Evolutionary conservation across 2,329 filamentous ascomycete genomes (phyloP).

Genomic region (Clonostachys rhizophaga): DNA sequence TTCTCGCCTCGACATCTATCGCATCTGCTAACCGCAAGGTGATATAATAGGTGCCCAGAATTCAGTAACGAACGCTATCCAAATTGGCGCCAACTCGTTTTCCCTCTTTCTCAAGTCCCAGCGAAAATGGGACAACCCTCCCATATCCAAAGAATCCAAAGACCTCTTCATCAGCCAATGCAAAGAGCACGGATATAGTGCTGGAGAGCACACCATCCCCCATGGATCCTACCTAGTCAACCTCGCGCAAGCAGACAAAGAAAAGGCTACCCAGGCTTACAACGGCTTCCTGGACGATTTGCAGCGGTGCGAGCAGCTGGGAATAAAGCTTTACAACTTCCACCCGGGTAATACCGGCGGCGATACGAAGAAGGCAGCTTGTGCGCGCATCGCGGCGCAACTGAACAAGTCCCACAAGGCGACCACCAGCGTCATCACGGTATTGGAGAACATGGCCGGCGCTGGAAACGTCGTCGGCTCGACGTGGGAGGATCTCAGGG

Average conservation of each 20-base stretch:
- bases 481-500: constrained; percentile 78
- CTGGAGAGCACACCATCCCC: constrained; percentile 71
- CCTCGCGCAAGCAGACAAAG: constrained; percentile 75
- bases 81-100: constrained; percentile 89
- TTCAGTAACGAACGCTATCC: constrained; percentile 68
- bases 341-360: constrained; percentile 83
- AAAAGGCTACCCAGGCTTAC: constrained; percentile 83
- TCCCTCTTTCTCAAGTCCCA: constrained; percentile 96
- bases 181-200: constrained; percentile 65
- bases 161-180: constrained; percentile 67
- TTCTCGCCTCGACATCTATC: too few species aligned
- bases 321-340: constrained; percentile 95
- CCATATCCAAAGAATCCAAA: constrained; percentile 63
- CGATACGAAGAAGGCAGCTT: constrained; percentile 61
- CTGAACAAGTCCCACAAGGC: constrained; percentile 78
- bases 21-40: too few species aligned
- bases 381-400: constrained; percentile 73
- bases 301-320: constrained; percentile 75
- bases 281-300: constrained; percentile 84
- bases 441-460: constrained; percentile 95
- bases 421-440: constrained; percentile 71
- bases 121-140: constrained; percentile 86
- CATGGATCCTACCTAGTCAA: constrained; percentile 98
- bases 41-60: constrained; percentile 73
- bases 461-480: constrained; percentile 83